Percentiles rank a stretch among this genome's conserved stretches.
These are phyloP conservation scores for Coprinellus aureogranulatus DNA, from an alignment of 768 basidiomycete genomes.

Conservation along the genomic window DNA sequence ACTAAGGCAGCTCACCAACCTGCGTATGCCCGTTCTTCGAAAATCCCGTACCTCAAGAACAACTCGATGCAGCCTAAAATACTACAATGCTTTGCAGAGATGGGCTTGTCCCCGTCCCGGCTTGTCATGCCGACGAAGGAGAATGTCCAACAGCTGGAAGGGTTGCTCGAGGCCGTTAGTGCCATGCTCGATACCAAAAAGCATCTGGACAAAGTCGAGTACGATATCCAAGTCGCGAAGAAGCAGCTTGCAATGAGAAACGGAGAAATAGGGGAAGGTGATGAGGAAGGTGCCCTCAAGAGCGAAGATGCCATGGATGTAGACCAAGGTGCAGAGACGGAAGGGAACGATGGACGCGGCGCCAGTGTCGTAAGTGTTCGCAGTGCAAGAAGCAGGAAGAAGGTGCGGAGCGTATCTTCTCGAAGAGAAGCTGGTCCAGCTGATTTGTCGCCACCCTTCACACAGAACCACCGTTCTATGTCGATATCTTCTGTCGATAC, in stretches of 20 bases:
- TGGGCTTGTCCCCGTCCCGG: slow-evolving; percentile 67
- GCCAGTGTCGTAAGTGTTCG: slow-evolving; percentile 63
- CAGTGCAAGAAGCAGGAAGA: slow-evolving; percentile 57
- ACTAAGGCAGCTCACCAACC: slow-evolving; percentile 79
- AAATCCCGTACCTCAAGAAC: slow-evolving; percentile 76
- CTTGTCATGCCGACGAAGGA: slow-evolving; percentile 94
- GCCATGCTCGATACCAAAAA: slow-evolving; percentile 88
- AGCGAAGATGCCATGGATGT: slow-evolving; percentile 45
- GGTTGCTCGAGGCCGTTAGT: slow-evolving; percentile 66
- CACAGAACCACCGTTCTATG: slow-evolving; percentile 59
- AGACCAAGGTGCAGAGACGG: slow-evolving; percentile 35
- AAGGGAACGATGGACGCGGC: slow-evolving; percentile 49
- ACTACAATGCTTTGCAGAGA: slow-evolving; percentile 69
- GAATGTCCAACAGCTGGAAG: slow-evolving; percentile 72
- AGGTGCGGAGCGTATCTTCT: slow-evolving; percentile 37
- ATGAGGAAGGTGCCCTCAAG: slow-evolving; percentile 34
- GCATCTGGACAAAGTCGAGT: slow-evolving; percentile 78
- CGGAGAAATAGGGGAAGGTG: slow-evolving; percentile 31
- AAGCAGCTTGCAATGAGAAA: slow-evolving; percentile 52
- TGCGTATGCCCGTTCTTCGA: slow-evolving; percentile 83
- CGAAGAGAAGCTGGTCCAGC: too few relatives aligned
- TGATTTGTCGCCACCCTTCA: not conserved
- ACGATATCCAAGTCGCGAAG: slow-evolving; percentile 74
- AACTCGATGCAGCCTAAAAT: slow-evolving; percentile 72
- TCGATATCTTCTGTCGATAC: slow-evolving; percentile 79